phyloP scores from a whole-genome alignment of 768 basidiomycete genomes.

The Crepidotus variabilis region DNA sequence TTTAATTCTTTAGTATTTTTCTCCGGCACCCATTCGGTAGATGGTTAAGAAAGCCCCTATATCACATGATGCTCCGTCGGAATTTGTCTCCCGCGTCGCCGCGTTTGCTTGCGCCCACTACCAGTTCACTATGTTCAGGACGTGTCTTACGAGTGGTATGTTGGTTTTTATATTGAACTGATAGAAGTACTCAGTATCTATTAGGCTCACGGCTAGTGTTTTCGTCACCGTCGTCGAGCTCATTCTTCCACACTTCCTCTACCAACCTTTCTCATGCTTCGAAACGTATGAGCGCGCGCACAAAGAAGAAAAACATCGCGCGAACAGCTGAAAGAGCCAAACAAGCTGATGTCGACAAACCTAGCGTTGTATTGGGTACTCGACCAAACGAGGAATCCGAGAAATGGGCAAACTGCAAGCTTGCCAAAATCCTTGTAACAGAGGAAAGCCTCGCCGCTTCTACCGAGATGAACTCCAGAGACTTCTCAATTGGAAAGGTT shows the following conservation, averaged over 20 bases:
- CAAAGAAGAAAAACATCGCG: constrained; percentile 30
- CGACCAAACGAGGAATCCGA: constrained; percentile 51
- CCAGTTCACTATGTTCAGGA: constrained; percentile 11
- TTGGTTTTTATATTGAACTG: background rate
- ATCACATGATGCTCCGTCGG: no score
- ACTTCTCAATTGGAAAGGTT: constrained; percentile 33
- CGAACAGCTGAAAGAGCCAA: constrained; percentile 40
- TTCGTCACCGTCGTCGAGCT: constrained; percentile 12
- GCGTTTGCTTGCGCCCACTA: no score
- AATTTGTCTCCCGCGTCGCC: no score
- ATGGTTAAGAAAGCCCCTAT: no score
- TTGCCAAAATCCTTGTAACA: constrained; percentile 60
- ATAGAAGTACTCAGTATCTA: background rate
- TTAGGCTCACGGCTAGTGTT: constrained; percentile 18
- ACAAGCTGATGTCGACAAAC: constrained; percentile 33
- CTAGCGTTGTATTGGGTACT: constrained; percentile 76
- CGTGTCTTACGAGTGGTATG: constrained; percentile 16
- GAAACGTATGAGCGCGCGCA: constrained; percentile 14
- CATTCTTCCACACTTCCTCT: constrained; percentile 23
- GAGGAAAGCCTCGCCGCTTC: constrained; percentile 38
- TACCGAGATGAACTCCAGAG: constrained; percentile 17
- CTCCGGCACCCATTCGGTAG: no score
- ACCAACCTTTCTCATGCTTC: constrained; percentile 14
- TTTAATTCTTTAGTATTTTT: no score
- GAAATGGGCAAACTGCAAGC: constrained; percentile 66